Evolutionary conservation across 2,329 filamentous ascomycete species (phyloP), one percentile per base, ranked within the genome.

Genomic region (Blastomyces silverae): DNA sequence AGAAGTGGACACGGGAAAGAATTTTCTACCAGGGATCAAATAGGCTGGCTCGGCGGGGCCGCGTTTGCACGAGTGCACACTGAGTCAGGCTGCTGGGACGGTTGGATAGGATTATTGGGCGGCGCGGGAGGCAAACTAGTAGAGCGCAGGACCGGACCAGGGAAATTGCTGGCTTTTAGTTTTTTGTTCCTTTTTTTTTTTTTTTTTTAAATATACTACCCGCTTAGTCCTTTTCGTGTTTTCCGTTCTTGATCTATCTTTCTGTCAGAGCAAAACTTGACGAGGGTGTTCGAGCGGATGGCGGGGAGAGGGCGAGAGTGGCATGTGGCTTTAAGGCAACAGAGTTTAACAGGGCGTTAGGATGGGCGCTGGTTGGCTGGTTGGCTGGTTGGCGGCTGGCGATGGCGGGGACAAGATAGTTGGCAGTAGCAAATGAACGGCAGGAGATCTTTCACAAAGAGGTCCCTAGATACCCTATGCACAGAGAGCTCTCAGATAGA

Each of bases 291-390:
- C 15, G 20, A 57, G 53, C 7, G 53, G 53, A 57, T 57, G n/a
- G 55, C 13, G 31, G 55, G 31, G 34, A 39, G 55, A 8, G 31
- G 39, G 55, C 6, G 34, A 7, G 11, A 56, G 53, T 15, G 20
- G 55, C 34, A 58, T 58, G 55, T 39, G 55, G 55, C 34, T 58
- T 4, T 39, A 58, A 58, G 55, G 55, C 55, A 58, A 17, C 55
- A 58, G 31, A 58, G 31, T 58, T 58, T 58, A 15, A 42, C 6
- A 22, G 55, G 55, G 31, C 55, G 4, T 22, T 15, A 31, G 7
- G 31, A 37, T 15, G 55, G 3, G 3, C 34, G 31, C 25, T 56
- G 48, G 48, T 56, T 31, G 31, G 52, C 17, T n/a, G n/a, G n/a
- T n/a, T n/a, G n/a, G n/a, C n/a, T 55, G 52, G 52, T 34, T 55